These are phyloP conservation scores for Hypoxylon crocopeplum DNA, from an alignment of 495 filamentous ascomycete genomes.

Conservation along the genomic window DNA sequence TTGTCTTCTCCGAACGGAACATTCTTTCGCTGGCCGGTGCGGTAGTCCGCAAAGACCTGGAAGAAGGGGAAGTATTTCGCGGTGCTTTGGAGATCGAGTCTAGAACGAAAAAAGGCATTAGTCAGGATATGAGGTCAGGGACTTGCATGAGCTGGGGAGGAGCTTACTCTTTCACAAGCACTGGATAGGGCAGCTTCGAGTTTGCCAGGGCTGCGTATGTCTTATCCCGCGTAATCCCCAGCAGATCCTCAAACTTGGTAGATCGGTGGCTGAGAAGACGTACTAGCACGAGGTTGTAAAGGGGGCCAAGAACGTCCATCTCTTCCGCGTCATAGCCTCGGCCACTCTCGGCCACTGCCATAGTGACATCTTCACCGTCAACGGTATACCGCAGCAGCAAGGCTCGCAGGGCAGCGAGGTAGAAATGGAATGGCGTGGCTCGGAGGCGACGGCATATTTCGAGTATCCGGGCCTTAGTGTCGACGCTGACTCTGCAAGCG, in stretches of 20 bases:
- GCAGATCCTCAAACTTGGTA: conserved; percentile 17
- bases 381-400: conserved; percentile 24
- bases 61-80: too few species aligned
- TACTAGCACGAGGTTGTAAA: conserved; percentile 57
- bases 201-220: neutral
- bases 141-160: too few species aligned
- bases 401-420: conserved; percentile 31
- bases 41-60: too few species aligned
- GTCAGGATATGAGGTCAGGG: too few species aligned
- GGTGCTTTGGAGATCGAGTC: too few species aligned
- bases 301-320: conserved; percentile 48
- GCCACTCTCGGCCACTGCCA: conserved; percentile 45
- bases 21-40: too few species aligned
- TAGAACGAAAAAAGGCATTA: too few species aligned
- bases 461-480: neutral
- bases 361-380: conserved; percentile 36
- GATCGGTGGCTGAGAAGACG: conserved; percentile 31
- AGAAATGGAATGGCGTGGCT: conserved; percentile 40
- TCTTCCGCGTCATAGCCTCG: conserved; percentile 36
- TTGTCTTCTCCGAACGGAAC: too few species aligned
- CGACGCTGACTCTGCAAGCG: neutral
- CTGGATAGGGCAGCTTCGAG: neutral
- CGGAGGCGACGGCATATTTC: conserved; percentile 1
- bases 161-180: neutral
- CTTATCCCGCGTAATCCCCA: conserved; percentile 8